Evolutionary conservation across 257 asterid species (phyloP).

Genomic region (Echites panduratus): DNA sequence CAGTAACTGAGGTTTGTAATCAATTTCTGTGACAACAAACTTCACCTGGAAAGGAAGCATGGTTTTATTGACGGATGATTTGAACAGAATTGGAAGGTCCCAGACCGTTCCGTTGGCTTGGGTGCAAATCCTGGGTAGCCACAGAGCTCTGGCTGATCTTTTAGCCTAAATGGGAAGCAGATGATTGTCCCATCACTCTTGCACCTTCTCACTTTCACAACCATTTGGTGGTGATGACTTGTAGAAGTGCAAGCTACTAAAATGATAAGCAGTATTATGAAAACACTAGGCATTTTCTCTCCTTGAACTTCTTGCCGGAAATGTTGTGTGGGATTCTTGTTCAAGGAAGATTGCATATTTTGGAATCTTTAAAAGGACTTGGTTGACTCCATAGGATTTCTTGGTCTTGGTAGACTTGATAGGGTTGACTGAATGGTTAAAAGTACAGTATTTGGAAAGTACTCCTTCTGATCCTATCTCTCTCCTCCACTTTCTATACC

Average conservation of each 20-base stretch:
- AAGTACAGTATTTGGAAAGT: too few relatives aligned
- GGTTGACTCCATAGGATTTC: too few relatives aligned
- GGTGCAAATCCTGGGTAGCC: slow-evolving; percentile 10
- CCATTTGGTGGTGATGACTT: background rate
- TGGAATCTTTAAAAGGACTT: too few relatives aligned
- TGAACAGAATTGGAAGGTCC: slow-evolving; percentile 3
- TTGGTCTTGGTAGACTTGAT: too few relatives aligned
- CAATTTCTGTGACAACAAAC: slow-evolving; percentile 1
- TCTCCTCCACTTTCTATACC: too few relatives aligned
- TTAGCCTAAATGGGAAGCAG: slow-evolving; percentile 5
- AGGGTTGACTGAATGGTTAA: too few relatives aligned
- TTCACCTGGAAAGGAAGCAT: slow-evolving; percentile 7
- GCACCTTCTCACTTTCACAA: background rate
- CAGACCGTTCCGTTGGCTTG: background rate
- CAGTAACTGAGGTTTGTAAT: background rate
- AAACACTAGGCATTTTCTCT: background rate
- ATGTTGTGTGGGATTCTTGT: too few relatives aligned
- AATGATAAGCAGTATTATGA: background rate
- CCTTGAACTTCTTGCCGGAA: background rate
- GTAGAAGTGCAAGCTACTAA: background rate
- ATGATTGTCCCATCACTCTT: background rate
- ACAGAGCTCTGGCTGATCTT: background rate
- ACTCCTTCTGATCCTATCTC: too few relatives aligned
- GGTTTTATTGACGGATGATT: background rate
- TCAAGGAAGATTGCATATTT: too few relatives aligned